Conservation (phyloP, 2,329 filamentous ascomycete species). For the Penicillium nordicum region DNA sequence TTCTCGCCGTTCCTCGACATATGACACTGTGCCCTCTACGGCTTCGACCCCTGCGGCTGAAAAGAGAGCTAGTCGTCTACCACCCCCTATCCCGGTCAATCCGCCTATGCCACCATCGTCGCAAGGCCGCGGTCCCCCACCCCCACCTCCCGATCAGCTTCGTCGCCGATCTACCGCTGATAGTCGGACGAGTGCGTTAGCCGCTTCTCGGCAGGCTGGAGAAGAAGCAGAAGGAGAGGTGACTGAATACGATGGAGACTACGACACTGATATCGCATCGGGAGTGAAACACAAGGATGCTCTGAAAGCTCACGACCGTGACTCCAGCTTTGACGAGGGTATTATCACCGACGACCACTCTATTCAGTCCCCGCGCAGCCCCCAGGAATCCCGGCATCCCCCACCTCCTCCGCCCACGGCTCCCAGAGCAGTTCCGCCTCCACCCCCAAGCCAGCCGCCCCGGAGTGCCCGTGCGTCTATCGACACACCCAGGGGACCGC, state of each 20-base stretch:
- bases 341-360: slow-evolving; percentile 56
- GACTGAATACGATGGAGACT: slow-evolving; percentile 95
- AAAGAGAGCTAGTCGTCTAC: slow-evolving; percentile 44
- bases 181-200: slow-evolving; percentile 40
- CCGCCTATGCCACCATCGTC: slow-evolving; percentile 39
- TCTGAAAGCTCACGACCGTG: slow-evolving; percentile 73
- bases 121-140: slow-evolving; percentile 64
- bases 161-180: slow-evolving; percentile 61
- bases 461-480: slow-evolving; percentile 40
- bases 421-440: slow-evolving; percentile 62
- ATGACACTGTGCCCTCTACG: slow-evolving; percentile 44
- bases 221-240: slow-evolving; percentile 72
- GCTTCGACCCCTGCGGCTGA: slow-evolving; percentile 34
- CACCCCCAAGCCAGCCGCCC: slow-evolving; percentile 60
- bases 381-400: slow-evolving; percentile 36
- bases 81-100: slow-evolving; percentile 40
- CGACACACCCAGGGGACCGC: slow-evolving; percentile 33
- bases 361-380: slow-evolving; percentile 45
- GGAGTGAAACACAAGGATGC: slow-evolving; percentile 92
- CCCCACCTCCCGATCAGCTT: slow-evolving; percentile 52
- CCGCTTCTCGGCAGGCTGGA: slow-evolving; percentile 48
- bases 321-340: slow-evolving; percentile 70
- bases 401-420: slow-evolving; percentile 57
- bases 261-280: slow-evolving; percentile 96
- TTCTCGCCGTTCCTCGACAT: slow-evolving; percentile 39